Conservation (phyloP, 2,329 filamentous ascomycete species). For the Scolecobasidium constrictum region DNA sequence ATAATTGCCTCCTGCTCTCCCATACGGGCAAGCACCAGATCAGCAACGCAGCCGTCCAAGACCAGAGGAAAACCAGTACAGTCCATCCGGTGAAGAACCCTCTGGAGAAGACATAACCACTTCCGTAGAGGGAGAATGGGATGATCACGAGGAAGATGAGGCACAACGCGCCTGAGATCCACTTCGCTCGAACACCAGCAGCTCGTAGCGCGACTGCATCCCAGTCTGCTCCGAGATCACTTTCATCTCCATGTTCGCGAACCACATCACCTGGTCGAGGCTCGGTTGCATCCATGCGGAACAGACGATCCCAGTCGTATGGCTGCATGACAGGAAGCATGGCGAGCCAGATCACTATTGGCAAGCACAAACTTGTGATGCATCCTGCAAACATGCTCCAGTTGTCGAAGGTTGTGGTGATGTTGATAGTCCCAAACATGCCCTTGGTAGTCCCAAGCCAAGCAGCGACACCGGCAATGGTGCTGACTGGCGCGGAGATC, state of each 20-base stretch:
- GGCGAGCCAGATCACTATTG: constrained; percentile 3
- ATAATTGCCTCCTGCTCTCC: constrained; percentile 2
- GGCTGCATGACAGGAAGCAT: constrained; percentile 7
- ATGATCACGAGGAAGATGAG: constrained; percentile 5
- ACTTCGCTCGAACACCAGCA: neutral
- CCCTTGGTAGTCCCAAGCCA: constrained; percentile 8
- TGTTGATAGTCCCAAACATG: constrained; percentile 5
- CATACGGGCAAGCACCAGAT: constrained; percentile 9
- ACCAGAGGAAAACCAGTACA: constrained; percentile 8
- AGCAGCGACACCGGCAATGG: constrained; percentile 4
- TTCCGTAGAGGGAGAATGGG: constrained; percentile 4
- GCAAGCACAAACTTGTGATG: constrained; percentile 2
- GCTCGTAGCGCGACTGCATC: neutral
- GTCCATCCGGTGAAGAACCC: constrained; percentile 9
- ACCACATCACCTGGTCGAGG: constrained; percentile 6
- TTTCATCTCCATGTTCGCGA: neutral
- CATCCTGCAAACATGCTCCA: constrained; percentile 10
- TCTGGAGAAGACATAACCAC: constrained; percentile 5
- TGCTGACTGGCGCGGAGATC: constrained; percentile 5
- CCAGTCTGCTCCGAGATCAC: neutral
- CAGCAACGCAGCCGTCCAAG: constrained; percentile 6
- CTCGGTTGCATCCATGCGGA: constrained; percentile 7
- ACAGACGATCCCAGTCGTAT: constrained; percentile 8
- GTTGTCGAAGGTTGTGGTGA: constrained; percentile 8
- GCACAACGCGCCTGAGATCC: neutral